Evolutionary conservation across 257 asterid species (phyloP).

Genomic region (Verbena officinalis): DNA sequence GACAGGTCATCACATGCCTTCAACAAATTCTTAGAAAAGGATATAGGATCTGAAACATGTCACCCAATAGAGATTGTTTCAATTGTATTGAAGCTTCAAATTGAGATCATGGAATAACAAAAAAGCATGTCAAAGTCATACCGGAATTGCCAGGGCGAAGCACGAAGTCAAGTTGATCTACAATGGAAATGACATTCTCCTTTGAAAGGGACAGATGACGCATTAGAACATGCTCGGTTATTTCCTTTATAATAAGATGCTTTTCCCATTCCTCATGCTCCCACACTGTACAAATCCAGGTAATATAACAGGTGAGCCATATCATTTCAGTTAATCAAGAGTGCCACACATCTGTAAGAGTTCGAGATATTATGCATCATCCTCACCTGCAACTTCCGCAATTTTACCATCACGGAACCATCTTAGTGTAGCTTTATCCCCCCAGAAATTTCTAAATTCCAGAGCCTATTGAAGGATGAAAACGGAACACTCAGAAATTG

Average conservation of each 20-base stretch:
- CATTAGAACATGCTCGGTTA: constrained; percentile 69
- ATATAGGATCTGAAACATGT: constrained; percentile 73
- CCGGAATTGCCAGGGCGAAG: constrained; percentile 69
- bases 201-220: constrained; percentile 82
- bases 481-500: constrained; percentile 1
- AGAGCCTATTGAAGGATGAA: constrained; percentile 57
- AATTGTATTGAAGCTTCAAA: constrained; percentile 15
- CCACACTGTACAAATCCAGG: constrained; percentile 61
- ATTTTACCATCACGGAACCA: constrained; percentile 90
- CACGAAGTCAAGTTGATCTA: constrained; percentile 92
- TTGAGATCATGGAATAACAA: constrained; percentile 9
- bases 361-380: constrained; percentile 27
- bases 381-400: constrained; percentile 95
- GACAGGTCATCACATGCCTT: constrained; percentile 84
- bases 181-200: constrained; percentile 60
- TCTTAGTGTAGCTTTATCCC: constrained; percentile 87
- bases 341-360: constrained; percentile 27
- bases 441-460: constrained; percentile 95
- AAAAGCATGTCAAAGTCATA: constrained; percentile 31
- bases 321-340: constrained; percentile 20
- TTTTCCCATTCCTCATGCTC: constrained; percentile 80
- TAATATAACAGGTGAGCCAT: constrained; percentile 12
- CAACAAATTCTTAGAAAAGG: constrained; percentile 61
- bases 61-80: constrained; percentile 21
- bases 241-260: constrained; percentile 83